Percentiles rank a stretch among this genome's conserved stretches.
These are phyloP conservation scores for Dendrobium nobile DNA, from an alignment of 106 monocot genomes.

Conservation along the genomic window DNA sequence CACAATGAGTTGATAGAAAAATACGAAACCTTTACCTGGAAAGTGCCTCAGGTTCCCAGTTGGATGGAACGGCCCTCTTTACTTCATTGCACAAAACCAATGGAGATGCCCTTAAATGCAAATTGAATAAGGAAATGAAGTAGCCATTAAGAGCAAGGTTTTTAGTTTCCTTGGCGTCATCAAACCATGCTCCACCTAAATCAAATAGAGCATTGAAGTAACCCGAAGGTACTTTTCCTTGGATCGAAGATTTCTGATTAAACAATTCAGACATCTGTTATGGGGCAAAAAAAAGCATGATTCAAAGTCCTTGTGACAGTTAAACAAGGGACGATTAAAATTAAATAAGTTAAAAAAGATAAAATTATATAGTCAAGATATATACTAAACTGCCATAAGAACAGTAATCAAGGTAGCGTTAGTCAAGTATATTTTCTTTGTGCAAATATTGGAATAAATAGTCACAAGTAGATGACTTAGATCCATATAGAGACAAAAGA, in stretches of 20 bases:
- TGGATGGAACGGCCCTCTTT: conserved; percentile 73
- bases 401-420: not conserved
- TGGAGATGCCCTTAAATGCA: conserved; percentile 72
- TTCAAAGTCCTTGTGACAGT: not conserved
- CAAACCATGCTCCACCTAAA: conserved; percentile 76
- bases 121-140: conserved; percentile 83
- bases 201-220: conserved; percentile 90
- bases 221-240: conserved; percentile 93
- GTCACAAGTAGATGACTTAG: not conserved
- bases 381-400: not conserved
- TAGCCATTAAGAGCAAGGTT: conserved; percentile 80
- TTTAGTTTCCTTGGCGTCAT: conserved; percentile 68
- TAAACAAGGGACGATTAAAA: not conserved
- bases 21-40: conserved; percentile 37
- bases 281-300: not conserved
- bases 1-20: not conserved
- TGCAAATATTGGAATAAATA: not conserved
- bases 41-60: conserved; percentile 74
- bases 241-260: conserved; percentile 76
- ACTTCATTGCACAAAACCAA: conserved; percentile 70
- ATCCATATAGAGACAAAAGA: not conserved
- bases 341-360: not conserved
- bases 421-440: not conserved
- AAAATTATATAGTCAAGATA: not conserved
- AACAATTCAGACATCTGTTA: conserved; percentile 87